Percentiles rank a stretch among this genome's conserved stretches.
phyloP scores from a whole-genome alignment of 192 early-diverging fungal genomes.

The Piromyces sp. region DNA sequence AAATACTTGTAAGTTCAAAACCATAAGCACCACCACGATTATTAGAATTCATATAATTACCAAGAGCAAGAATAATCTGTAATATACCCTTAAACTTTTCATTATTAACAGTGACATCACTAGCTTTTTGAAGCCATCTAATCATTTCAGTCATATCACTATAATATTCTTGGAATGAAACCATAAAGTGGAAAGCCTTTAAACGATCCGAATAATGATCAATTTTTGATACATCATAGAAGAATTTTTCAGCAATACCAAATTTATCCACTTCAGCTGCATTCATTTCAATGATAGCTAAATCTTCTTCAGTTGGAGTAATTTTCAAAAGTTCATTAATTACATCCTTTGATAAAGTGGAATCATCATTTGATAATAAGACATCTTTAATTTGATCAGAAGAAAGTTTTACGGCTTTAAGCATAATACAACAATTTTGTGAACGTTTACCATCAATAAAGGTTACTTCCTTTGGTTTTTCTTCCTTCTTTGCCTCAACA shows the following conservation, averaged over 20 bases:
- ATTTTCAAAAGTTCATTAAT: neutral
- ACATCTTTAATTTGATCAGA: neutral
- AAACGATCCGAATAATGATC: neutral
- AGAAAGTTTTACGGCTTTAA: neutral
- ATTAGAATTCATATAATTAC: constrained; percentile 1
- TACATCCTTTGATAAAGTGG: neutral
- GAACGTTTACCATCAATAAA: neutral
- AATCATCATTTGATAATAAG: neutral
- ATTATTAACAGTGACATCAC: neutral
- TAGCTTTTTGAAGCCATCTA: neutral
- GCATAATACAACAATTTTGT: neutral
- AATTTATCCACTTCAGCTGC: neutral
- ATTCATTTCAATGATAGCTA: neutral
- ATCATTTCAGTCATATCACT: neutral
- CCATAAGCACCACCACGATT: constrained; percentile 2
- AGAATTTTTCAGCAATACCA: neutral
- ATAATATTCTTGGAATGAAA: neutral
- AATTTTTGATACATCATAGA: neutral
- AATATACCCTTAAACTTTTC: neutral
- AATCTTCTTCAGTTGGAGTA: neutral
- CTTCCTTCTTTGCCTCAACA: neutral
- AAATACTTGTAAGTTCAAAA: neutral
- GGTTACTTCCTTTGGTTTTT: constrained; percentile 3
- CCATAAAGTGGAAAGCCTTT: neutral
- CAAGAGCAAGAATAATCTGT: neutral